Percentiles rank a stretch among this genome's conserved stretches.
Conservation (phyloP, 352 stramenopile genomes). For the Pythium oligandrum region DNA sequence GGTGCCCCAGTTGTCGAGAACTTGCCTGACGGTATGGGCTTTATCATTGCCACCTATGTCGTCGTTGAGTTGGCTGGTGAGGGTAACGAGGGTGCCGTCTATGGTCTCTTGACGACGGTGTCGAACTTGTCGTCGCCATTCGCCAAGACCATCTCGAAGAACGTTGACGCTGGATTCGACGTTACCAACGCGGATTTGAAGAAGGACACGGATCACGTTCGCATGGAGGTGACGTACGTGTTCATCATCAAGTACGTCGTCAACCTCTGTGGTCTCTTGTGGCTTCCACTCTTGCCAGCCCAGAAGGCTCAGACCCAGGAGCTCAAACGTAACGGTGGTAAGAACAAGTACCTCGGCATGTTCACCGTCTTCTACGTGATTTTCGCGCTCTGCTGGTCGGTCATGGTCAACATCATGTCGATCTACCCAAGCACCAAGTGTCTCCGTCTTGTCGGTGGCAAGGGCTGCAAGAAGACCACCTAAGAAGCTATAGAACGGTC, state of each 20-base stretch:
- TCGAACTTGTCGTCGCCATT: slow-evolving; percentile 4
- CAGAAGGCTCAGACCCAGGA: slow-evolving; percentile 19
- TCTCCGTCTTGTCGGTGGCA: slow-evolving; percentile 6
- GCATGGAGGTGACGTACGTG: slow-evolving; percentile 14
- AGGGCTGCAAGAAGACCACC: background rate
- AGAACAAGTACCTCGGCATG: slow-evolving; percentile 2
- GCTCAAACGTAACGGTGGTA: slow-evolving; percentile 2
- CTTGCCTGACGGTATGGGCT: slow-evolving; percentile 9
- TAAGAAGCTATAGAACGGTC: too few relatives aligned
- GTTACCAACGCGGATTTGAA: slow-evolving; percentile 9
- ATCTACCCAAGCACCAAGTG: slow-evolving; percentile 12
- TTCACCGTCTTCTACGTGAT: slow-evolving; percentile 7
- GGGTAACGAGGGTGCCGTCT: slow-evolving; percentile 15
- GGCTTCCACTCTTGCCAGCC: slow-evolving; percentile 11
- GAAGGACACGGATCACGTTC: slow-evolving; percentile 12
- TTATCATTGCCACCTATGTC: slow-evolving; percentile 11
- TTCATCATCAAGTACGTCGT: slow-evolving; percentile 15
- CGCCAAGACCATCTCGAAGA: slow-evolving; percentile 13
- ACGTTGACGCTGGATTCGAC: slow-evolving; percentile 8
- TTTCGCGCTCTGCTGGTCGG: slow-evolving; percentile 10
- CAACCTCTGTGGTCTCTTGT: slow-evolving; percentile 15
- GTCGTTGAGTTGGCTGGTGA: slow-evolving; percentile 19
- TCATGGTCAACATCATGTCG: slow-evolving; percentile 16
- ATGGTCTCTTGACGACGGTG: slow-evolving; percentile 12
- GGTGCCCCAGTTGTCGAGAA: slow-evolving; percentile 5